phyloP scores from a whole-genome alignment of 1,139 yeast species.

The Sugiyamaella sp. region DNA sequence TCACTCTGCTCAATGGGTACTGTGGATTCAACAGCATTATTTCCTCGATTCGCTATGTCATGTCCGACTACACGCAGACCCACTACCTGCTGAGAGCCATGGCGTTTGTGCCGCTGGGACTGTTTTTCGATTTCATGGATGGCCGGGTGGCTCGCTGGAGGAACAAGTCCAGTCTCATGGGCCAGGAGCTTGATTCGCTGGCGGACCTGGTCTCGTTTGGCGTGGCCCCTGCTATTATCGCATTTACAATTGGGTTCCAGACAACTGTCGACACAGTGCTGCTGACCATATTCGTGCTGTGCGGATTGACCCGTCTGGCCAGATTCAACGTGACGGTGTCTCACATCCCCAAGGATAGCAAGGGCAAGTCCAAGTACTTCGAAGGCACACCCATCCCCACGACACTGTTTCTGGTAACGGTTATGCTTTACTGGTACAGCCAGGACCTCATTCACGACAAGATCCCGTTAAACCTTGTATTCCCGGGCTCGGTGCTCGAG shows the following conservation, averaged over 20 bases:
- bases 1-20: slow-evolving; percentile 79
- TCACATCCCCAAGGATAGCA: slow-evolving; percentile 83
- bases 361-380: slow-evolving; percentile 79
- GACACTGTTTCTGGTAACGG: slow-evolving; percentile 69
- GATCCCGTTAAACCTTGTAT: slow-evolving; percentile 69
- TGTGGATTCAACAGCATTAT: slow-evolving; percentile 87
- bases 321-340: slow-evolving; percentile 93
- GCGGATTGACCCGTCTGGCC: slow-evolving; percentile 93
- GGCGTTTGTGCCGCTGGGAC: slow-evolving; percentile 81
- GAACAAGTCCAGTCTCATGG: slow-evolving; percentile 90
- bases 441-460: slow-evolving; percentile 46
- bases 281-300: slow-evolving; percentile 82
- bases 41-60: slow-evolving; percentile 73
- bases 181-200: slow-evolving; percentile 94
- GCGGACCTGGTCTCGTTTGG: slow-evolving; percentile 95
- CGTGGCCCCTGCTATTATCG: slow-evolving; percentile 91
- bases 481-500: slow-evolving; percentile 58
- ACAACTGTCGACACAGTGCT: slow-evolving; percentile 77
- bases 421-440: slow-evolving; percentile 67
- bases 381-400: slow-evolving; percentile 98
- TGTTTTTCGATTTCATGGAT: slow-evolving; percentile 93
- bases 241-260: slow-evolving; percentile 87
- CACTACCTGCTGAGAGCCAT: slow-evolving; percentile 85
- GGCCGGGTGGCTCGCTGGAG: slow-evolving; percentile 96
- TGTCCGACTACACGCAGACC: slow-evolving; percentile 27